These are phyloP conservation scores for Malassezia equina DNA, from an alignment of 1,284 basidiomycete genomes.

Conservation along the genomic window DNA sequence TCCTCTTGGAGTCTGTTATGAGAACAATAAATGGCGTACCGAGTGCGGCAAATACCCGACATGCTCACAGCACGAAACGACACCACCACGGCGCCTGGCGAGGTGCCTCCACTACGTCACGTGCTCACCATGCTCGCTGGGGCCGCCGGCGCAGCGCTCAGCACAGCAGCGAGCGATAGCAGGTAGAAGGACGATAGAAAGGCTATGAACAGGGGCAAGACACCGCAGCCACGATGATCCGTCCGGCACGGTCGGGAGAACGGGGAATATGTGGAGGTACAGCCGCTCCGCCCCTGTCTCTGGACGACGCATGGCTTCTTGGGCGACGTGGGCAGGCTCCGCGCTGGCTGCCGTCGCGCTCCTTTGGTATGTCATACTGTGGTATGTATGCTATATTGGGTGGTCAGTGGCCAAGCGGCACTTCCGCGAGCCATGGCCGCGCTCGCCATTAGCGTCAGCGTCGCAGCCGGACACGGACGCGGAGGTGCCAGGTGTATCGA, in stretches of 20 bases:
- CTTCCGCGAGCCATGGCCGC: conserved; percentile 16
- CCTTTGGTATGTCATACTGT: conserved; percentile 63
- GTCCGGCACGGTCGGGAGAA: background rate
- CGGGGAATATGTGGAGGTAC: background rate
- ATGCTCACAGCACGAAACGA: conserved; percentile 1
- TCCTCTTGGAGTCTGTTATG: conserved; percentile 58
- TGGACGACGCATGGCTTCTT: background rate
- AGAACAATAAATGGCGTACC: conserved; percentile 3
- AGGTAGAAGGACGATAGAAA: background rate
- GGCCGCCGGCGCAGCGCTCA: background rate
- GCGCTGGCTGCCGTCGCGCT: conserved; percentile 6
- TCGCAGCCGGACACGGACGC: conserved; percentile 53
- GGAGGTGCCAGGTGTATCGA: conserved; percentile 31
- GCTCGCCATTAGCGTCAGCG: conserved; percentile 18
- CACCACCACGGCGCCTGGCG: background rate
- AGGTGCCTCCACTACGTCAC: conserved; percentile 1
- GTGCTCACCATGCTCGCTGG: background rate
- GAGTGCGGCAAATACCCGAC: conserved; percentile 18
- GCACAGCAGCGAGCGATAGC: background rate
- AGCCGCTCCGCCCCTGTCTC: background rate
- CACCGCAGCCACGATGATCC: background rate
- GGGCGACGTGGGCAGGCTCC: background rate
- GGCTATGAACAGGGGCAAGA: background rate
- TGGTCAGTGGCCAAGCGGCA: conserved; percentile 50
- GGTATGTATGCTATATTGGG: conserved; percentile 66